Base-by-base conservation (phyloP, 371 early-diverging fungal species). In the Lichtheimia ornata region DNA sequence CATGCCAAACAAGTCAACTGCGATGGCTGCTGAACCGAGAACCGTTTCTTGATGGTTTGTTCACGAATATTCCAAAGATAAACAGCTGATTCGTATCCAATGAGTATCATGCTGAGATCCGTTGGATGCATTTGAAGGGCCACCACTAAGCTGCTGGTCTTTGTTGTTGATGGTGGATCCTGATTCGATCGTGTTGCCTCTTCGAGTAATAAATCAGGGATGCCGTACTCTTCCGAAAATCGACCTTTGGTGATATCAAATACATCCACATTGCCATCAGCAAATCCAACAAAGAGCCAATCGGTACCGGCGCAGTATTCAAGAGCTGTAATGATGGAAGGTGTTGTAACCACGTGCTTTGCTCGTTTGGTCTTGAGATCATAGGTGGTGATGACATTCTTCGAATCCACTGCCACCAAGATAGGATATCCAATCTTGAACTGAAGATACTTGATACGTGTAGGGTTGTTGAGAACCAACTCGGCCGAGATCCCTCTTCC, bases 241-340 rank as follows among this genome's bases (percentile, higher is more conserved):
- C 50, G 67, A 22, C 84, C 84, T 15, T 69, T 61, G 24, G 72
- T 72, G 17, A 82, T 73, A 66, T 86, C 84, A 67, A 83, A 83
- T 2, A 83, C 78, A 55, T 83, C 83, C 5, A 84, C 63, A 50
- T 67, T 73, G 7, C 86, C 86, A 58, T 83, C 84, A 6, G 74
- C 73, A 42, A 82, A 74, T 0, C 86, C 86, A 56, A 84, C 71
- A 61, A 81, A 81, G 7, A 86, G 59, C 84, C 84, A 86, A 41
- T 86, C 84, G 45, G 84, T 76, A 22, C 84, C 86, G 4, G 69
- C 25, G 47, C 79, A 78, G 20, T 81, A 74, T 35, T 78, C 73
- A 24, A 77, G 65, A 13, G 83, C 76, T 9, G 84, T 86, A 47
- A 84, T 79, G 51, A 83, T 73, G 13, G 68, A 79, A 20, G 73